Percentiles rank a stretch among this genome's conserved stretches.
Evolutionary conservation across 2,329 filamentous ascomycete species (phyloP).

Genomic region (Purpureocillium lavendulum): DNA sequence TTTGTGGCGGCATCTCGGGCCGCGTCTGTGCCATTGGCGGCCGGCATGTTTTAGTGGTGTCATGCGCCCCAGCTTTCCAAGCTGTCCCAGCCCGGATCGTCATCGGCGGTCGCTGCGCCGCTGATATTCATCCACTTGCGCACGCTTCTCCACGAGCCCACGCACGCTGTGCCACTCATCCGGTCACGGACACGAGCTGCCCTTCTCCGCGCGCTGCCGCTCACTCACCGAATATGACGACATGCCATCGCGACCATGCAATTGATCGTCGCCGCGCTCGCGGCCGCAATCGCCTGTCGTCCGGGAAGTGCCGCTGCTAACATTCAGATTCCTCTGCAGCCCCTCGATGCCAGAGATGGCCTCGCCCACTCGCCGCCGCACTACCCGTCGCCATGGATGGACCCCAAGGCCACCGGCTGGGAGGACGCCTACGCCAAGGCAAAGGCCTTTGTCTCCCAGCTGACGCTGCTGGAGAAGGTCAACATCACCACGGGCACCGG

Average conservation of each 20-base stretch:
- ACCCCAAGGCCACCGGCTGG: constrained; percentile 65
- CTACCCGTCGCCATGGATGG: constrained; percentile 85
- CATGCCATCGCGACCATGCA: background rate
- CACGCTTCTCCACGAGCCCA: too few relatives aligned
- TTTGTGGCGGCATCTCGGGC: too few relatives aligned
- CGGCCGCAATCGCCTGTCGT: constrained; percentile 2
- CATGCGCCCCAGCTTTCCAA: too few relatives aligned
- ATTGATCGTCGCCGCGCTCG: constrained; percentile 1
- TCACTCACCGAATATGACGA: background rate
- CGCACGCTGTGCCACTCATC: too few relatives aligned
- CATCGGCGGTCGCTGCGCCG: too few relatives aligned
- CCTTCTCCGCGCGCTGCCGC: background rate
- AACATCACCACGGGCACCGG: constrained; percentile 89
- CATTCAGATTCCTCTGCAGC: constrained; percentile 11
- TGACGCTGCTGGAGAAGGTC: constrained; percentile 84
- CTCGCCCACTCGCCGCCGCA: constrained; percentile 45
- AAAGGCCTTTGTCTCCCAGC: constrained; percentile 67
- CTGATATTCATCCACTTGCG: too few relatives aligned
- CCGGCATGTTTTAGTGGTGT: too few relatives aligned
- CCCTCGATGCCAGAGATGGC: constrained; percentile 5
- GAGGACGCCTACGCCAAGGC: constrained; percentile 68
- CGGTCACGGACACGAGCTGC: too few relatives aligned
- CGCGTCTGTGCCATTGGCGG: too few relatives aligned
- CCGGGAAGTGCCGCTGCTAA: constrained; percentile 12
- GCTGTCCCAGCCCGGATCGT: too few relatives aligned